Conservation (phyloP, 306 rosid genomes). For the Lablab purpureus region DNA sequence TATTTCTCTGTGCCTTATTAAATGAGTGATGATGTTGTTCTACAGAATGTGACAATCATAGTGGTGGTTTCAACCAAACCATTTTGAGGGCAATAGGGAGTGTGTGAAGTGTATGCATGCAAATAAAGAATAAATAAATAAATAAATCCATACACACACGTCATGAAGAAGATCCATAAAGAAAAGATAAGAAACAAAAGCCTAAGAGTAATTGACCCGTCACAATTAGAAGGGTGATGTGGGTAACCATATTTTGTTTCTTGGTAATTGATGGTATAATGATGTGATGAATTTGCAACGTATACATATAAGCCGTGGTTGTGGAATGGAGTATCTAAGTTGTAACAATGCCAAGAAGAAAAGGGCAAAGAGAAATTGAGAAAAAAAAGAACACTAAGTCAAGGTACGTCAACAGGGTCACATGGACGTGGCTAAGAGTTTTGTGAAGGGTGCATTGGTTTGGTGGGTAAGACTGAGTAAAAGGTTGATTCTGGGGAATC, state of each 20-base stretch:
- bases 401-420: constrained; percentile 16
- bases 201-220: background rate
- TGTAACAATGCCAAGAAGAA: background rate
- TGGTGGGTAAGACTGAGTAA: constrained; percentile 22
- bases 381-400: background rate
- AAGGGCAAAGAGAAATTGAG: background rate
- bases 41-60: background rate
- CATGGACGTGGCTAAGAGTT: constrained; percentile 7
- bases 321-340: background rate
- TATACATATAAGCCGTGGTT: background rate
- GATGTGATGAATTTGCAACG: background rate
- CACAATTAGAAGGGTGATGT: background rate
- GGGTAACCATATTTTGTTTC: background rate
- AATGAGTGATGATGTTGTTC: constrained; percentile 6
- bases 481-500: constrained; percentile 24
- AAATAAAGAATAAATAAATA: background rate
- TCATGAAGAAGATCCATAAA: background rate
- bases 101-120: background rate
- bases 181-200: constrained; percentile 8
- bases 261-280: background rate
- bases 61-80: constrained; percentile 15
- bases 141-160: background rate
- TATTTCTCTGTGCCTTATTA: background rate
- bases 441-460: background rate
- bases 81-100: constrained; percentile 17